Evolutionary conservation across 2,329 filamentous ascomycete genomes (phyloP).

Genomic region (Claviceps citrina): DNA sequence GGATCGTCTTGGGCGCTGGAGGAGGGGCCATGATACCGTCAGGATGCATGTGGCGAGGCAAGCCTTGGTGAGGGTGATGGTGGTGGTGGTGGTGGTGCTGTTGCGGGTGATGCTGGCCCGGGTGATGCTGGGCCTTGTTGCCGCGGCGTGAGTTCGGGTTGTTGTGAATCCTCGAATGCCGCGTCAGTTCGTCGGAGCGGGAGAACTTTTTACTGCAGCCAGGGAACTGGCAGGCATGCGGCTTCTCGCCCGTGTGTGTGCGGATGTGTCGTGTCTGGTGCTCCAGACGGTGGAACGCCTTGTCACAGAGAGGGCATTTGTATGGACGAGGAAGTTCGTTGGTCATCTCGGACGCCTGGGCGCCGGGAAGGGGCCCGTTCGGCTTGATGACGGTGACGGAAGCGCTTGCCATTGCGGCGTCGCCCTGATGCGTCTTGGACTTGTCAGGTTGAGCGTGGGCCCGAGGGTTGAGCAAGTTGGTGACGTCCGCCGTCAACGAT

Average conservation of each 20-base stretch:
- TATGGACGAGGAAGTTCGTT: constrained; percentile 83
- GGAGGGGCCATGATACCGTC: constrained; percentile 66
- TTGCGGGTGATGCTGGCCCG: constrained; percentile 19
- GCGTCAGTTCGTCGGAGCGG: constrained; percentile 86
- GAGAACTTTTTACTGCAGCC: constrained; percentile 97
- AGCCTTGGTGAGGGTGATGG: constrained; percentile 21
- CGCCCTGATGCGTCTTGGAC: constrained; percentile 16
- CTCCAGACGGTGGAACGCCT: constrained; percentile 95
- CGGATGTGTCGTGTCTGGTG: constrained; percentile 85
- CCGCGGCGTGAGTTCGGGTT: constrained; percentile 92
- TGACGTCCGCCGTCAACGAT: constrained; percentile 59
- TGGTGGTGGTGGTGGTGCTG: constrained; percentile 20
- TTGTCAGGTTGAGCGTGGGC: constrained; percentile 12
- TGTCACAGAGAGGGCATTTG: constrained; percentile 96
- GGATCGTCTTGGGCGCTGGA: constrained; percentile 59
- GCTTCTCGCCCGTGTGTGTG: constrained; percentile 96
- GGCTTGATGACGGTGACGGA: constrained; percentile 43
- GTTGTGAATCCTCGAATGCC: constrained; percentile 96
- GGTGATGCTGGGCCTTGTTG: constrained; percentile 53
- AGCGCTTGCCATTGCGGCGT: constrained; percentile 32
- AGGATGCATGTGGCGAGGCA: constrained; percentile 30
- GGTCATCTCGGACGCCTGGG: constrained; percentile 39
- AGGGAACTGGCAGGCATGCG: constrained; percentile 86
- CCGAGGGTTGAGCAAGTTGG: constrained; percentile 54
- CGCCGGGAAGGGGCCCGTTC: constrained; percentile 45